Percentiles rank a stretch among this genome's conserved stretches.
Evolutionary conservation across 106 monocot genomes (phyloP).

Genomic region (Dendrobium huoshanense): DNA sequence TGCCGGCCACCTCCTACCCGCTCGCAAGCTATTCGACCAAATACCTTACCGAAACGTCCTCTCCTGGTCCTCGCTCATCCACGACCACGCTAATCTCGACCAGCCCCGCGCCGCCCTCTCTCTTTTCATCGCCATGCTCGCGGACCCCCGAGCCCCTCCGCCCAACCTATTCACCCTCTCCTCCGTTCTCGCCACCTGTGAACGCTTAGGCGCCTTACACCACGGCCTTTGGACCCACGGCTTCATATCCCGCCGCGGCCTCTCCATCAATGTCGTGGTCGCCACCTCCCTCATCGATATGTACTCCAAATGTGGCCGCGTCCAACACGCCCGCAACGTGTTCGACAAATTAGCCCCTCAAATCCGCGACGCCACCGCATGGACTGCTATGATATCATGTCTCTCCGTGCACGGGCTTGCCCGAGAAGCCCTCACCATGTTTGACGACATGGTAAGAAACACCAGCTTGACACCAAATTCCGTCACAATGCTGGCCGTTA

Average conservation of each 20-base stretch:
- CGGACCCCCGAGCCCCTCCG: conserved; percentile 17
- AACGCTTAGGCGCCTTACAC: conserved; percentile 38
- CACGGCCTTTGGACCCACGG: conserved; percentile 59
- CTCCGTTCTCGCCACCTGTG: conserved; percentile 44
- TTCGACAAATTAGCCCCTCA: conserved; percentile 27
- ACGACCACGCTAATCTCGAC: conserved; percentile 31
- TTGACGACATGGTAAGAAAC: conserved; percentile 33
- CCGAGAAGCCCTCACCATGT: conserved; percentile 33
- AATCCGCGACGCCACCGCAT: conserved; percentile 39
- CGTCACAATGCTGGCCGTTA: conserved; percentile 16
- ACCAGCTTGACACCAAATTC: not conserved
- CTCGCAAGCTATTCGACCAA: conserved; percentile 36
- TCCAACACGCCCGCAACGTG: conserved; percentile 36
- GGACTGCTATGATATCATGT: conserved; percentile 57
- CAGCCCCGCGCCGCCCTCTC: conserved; percentile 22
- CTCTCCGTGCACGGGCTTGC: conserved; percentile 51
- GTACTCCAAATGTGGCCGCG: conserved; percentile 59
- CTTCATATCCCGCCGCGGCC: conserved; percentile 20
- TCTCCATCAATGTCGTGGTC: conserved; percentile 24
- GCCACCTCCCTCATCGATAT: conserved; percentile 56
- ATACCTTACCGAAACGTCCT: conserved; percentile 43
- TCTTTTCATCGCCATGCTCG: conserved; percentile 40
- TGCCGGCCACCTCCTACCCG: conserved; percentile 14
- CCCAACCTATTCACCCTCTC: conserved; percentile 40
- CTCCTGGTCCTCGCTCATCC: conserved; percentile 45